Evolutionary conservation across 768 basidiomycete genomes (phyloP).

Genomic region (Chalciporus piperatus): DNA sequence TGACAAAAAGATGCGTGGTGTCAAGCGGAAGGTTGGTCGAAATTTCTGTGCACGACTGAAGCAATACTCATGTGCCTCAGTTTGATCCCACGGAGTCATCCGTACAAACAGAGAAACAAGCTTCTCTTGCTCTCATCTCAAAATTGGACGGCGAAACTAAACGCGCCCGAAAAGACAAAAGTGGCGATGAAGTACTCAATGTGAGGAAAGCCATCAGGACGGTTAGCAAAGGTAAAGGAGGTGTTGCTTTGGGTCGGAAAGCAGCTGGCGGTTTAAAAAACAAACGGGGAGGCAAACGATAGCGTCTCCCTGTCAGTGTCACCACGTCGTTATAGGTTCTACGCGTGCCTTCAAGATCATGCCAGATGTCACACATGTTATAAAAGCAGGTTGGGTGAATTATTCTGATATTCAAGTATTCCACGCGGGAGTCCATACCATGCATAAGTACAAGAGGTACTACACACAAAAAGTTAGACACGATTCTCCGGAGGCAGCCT

Average conservation of each 20-base stretch:
- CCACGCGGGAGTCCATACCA: conserved; percentile 6
- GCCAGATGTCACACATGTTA: not conserved
- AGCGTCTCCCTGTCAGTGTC: not conserved
- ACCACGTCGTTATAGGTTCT: not conserved
- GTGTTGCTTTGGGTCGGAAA: conserved; percentile 52
- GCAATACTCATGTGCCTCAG: conserved; percentile 37
- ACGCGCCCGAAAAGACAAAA: conserved; percentile 44
- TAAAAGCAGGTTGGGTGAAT: too few species aligned
- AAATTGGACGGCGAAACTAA: conserved; percentile 73
- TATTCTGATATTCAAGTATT: too few species aligned
- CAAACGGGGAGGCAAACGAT: conserved; percentile 32
- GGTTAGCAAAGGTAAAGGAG: conserved; percentile 68
- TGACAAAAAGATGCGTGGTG: conserved; percentile 81
- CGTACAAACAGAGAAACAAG: conserved; percentile 62
- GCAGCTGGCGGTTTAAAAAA: conserved; percentile 24
- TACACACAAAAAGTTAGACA: not conserved
- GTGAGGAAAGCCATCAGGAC: conserved; percentile 84
- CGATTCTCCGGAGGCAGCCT: conserved; percentile 24
- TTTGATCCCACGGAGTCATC: conserved; percentile 82
- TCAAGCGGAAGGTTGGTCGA: conserved; percentile 84
- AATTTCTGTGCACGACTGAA: not conserved
- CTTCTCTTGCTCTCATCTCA: conserved; percentile 72
- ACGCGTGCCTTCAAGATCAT: not conserved
- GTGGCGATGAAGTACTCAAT: conserved; percentile 62
- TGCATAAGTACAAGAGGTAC: not conserved